Evolutionary conservation across 2,329 filamentous ascomycete species (phyloP), one percentile per base, ranked within the genome.

Genomic region (Dryadomyces quercivorus): DNA sequence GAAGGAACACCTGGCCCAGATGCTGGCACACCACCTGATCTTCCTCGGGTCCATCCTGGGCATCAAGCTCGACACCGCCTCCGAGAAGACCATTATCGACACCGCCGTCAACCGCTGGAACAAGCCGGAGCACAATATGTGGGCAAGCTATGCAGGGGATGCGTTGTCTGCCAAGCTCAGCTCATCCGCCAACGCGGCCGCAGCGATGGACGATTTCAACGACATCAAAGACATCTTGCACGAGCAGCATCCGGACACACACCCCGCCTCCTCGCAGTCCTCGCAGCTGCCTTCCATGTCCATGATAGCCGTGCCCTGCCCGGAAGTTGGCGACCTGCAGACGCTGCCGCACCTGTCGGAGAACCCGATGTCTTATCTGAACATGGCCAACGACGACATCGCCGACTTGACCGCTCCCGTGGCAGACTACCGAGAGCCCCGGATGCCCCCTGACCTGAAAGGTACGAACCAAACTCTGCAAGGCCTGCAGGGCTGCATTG

Each of bases 1-100:
- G 62, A 64, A 65, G 55, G 64, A 65, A 51, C 64, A 65, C 47
- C 58, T 67, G 38, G 62, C 63, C 20, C 64, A 65, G 59, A 67
- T 63, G 63, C 59, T 67, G 8, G 64, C 63, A 3, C 63, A 65
- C 46, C 62, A 67, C 45, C 51, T 66, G 21, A 63, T 65, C 9
- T 66, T 63, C 36, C 52, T 67, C 9, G 64, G 61, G 1, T 63
- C 61, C 2, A 62, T 61, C 42, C 53, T 67, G 10, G 63, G 63
- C 5, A 64, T 67, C 56, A 63, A 62, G 55, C 57, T 66, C 2
- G 64, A 65, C n/a, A 61, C 63, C 9, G 59, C 56, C 0, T 51
- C 65, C 12, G 65, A 67, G 54, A 59, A 60, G 57, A 60, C 55
- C 22, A 63, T 66, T 22, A 64, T 66, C 50, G 63, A 66, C 21